Percentiles rank a stretch among this genome's conserved stretches.
These are phyloP conservation scores for Dactylonectria macrodidyma DNA, from an alignment of 2,329 filamentous ascomycete species.

Conservation along the genomic window DNA sequence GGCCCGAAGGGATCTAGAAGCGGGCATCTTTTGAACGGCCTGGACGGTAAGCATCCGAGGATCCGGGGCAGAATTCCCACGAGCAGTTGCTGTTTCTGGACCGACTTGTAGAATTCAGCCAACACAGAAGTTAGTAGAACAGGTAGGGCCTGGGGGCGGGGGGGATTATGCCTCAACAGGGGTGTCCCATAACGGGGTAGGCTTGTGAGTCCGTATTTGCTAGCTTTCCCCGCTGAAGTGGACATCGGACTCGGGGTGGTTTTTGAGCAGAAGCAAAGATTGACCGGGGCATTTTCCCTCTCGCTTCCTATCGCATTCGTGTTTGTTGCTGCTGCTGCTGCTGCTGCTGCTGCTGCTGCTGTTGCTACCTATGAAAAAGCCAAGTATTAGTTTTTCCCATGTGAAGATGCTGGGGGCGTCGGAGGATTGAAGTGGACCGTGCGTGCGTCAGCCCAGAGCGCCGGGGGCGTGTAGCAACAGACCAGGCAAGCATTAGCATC, in stretches of 20 bases:
- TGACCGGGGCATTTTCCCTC: no score
- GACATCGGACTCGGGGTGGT: background rate
- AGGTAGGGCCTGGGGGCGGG: slow-evolving; percentile 13
- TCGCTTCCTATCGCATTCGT: background rate
- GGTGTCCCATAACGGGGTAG: background rate
- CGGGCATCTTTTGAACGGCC: background rate
- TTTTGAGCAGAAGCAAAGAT: background rate
- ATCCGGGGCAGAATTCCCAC: slow-evolving; percentile 25
- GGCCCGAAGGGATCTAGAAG: background rate
- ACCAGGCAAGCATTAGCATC: background rate
- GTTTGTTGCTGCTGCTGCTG: background rate
- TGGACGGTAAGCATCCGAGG: slow-evolving; percentile 16
- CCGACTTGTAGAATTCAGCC: background rate
- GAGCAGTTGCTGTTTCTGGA: slow-evolving; percentile 25
- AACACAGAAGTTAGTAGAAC: no score
- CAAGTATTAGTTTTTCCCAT: background rate
- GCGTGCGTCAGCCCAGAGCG: slow-evolving; percentile 9
- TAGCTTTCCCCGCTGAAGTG: background rate
- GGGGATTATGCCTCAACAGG: slow-evolving; percentile 11
- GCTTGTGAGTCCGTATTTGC: background rate
- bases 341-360: no score
- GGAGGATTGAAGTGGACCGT: background rate
- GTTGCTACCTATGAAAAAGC: background rate
- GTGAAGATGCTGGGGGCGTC: background rate
- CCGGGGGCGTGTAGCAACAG: background rate